Evolutionary conservation across 2,329 filamentous ascomycete species (phyloP).

Genomic region (Didymella arachidicola): DNA sequence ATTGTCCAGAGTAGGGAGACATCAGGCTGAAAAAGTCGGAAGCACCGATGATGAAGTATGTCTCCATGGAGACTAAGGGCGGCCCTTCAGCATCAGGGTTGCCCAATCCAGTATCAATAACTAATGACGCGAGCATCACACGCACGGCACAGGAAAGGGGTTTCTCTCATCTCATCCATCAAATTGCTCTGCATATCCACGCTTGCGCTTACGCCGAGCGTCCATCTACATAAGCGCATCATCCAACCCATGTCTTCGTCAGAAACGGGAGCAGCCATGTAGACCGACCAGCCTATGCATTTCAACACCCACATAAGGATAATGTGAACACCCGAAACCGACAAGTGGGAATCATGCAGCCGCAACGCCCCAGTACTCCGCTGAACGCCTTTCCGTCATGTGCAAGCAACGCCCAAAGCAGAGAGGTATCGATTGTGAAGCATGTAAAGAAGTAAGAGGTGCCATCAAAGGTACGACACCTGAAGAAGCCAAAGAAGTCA

Average conservation of each 20-base stretch:
- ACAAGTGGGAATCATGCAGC: slow-evolving; percentile 22
- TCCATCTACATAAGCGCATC: slow-evolving; percentile 8
- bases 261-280: slow-evolving; percentile 3
- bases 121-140: slow-evolving; percentile 3
- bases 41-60: background rate
- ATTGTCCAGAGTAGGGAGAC: background rate
- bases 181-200: slow-evolving; percentile 10
- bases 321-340: slow-evolving; percentile 11
- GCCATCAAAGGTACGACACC: background rate
- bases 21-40: background rate
- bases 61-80: slow-evolving; percentile 8
- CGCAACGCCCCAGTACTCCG: slow-evolving; percentile 14
- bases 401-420: slow-evolving; percentile 22
- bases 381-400: slow-evolving; percentile 17
- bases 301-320: slow-evolving; percentile 16
- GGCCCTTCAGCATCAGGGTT: background rate
- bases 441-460: slow-evolving; percentile 13
- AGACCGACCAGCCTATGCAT: slow-evolving; percentile 15
- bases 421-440: slow-evolving; percentile 24
- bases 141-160: background rate
- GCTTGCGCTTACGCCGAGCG: slow-evolving; percentile 16
- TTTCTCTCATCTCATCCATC: slow-evolving; percentile 6
- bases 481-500: slow-evolving; percentile 11
- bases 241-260: slow-evolving; percentile 11
- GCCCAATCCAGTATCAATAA: slow-evolving; percentile 1